phyloP scores from a whole-genome alignment of 495 filamentous ascomycete species.

The Tetracladium setigerum region DNA sequence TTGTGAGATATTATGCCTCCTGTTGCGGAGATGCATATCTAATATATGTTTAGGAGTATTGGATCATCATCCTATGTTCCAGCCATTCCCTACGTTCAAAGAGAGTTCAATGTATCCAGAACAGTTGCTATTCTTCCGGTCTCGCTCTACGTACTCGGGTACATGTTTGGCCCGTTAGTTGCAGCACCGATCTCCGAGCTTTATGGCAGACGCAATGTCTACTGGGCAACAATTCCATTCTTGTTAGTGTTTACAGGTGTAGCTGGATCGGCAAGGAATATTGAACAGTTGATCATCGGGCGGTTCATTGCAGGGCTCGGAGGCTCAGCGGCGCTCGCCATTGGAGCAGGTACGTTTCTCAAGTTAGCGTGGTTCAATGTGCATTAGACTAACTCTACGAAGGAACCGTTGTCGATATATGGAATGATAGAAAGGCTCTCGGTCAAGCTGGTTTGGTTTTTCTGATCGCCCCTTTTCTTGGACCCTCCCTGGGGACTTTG shows the following conservation, averaged over 20 bases:
- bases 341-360: constrained; percentile 47
- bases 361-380: not conserved
- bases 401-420: constrained; percentile 43
- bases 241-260: constrained; percentile 50
- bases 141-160: constrained; percentile 65
- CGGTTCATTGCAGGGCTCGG: constrained; percentile 49
- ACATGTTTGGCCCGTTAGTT: constrained; percentile 51
- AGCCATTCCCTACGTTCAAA: constrained; percentile 12
- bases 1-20: constrained; percentile 15
- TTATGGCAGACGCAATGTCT: constrained; percentile 52
- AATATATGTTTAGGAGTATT: constrained; percentile 6
- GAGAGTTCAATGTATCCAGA: constrained; percentile 7
- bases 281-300: constrained; percentile 44
- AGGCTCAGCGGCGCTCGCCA: constrained; percentile 44
- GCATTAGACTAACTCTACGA: not conserved
- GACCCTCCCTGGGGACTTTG: constrained; percentile 58
- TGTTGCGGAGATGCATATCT: not conserved
- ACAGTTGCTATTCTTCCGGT: constrained; percentile 27
- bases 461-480: constrained; percentile 56
- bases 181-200: constrained; percentile 58
- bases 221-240: constrained; percentile 42
- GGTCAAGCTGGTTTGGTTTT: constrained; percentile 58
- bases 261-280: constrained; percentile 48
- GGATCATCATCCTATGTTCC: constrained; percentile 12
- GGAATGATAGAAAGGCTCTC: constrained; percentile 44